Conservation (phyloP, 306 rosid species). For the Fagus crenata region DNA sequence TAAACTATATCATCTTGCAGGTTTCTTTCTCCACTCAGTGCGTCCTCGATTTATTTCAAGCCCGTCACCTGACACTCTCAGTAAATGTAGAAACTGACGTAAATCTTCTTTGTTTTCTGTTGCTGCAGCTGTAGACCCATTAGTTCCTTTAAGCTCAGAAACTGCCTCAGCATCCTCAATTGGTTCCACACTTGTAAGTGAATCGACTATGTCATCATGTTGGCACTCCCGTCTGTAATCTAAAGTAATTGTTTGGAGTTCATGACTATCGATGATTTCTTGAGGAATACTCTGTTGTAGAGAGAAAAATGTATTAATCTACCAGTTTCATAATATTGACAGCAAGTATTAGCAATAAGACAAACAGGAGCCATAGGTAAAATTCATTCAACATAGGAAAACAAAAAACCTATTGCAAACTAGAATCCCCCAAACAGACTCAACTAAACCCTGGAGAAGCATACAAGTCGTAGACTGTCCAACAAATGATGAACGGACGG, state of each 20-base stretch:
- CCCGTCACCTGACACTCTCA: conserved; percentile 64
- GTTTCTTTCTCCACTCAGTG: conserved; percentile 89
- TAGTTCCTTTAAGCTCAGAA: conserved; percentile 50
- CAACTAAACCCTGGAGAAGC: too few species aligned
- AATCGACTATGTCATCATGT: conserved; percentile 73
- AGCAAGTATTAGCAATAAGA: neutral
- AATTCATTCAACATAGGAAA: too few species aligned
- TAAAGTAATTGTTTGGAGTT: conserved; percentile 78
- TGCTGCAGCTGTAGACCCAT: conserved; percentile 48
- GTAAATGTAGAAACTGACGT: conserved; percentile 71
- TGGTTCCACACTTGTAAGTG: conserved; percentile 65
- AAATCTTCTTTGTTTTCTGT: conserved; percentile 37
- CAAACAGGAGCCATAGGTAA: neutral
- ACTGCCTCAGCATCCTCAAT: conserved; percentile 37
- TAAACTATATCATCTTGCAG: conserved; percentile 49
- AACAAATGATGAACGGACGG: too few species aligned
- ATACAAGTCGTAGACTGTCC: too few species aligned
- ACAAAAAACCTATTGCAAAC: too few species aligned
- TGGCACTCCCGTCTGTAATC: conserved; percentile 97
- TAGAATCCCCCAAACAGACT: too few species aligned
- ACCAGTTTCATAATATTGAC: conserved; percentile 24
- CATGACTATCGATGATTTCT: conserved; percentile 78
- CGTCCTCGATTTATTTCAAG: conserved; percentile 89
- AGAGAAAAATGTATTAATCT: neutral
- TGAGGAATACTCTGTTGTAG: conserved; percentile 84